Percentiles rank a stretch among this genome's conserved stretches.
These are phyloP conservation scores for Triticum turgidum DNA, from an alignment of 176 grass and related monocot species.

Conservation along the genomic window DNA sequence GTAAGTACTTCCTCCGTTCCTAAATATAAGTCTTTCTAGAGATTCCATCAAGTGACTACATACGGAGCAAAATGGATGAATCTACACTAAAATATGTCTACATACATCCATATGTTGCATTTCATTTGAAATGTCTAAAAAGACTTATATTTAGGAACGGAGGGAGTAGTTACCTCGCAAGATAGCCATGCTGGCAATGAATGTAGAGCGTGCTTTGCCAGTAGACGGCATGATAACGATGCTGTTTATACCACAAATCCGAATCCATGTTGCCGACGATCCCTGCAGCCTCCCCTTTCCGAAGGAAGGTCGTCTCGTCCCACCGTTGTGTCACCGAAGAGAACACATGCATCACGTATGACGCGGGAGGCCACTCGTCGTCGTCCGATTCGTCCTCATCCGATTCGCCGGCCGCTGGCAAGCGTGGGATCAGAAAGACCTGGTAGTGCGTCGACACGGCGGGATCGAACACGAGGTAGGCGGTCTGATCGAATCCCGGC, in stretches of 20 bases:
- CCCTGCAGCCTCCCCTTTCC: background rate
- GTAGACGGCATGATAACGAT: background rate
- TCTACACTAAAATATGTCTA: too few species aligned
- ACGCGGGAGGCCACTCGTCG: background rate
- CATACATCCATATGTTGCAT: too few species aligned
- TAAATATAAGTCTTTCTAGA: too few species aligned
- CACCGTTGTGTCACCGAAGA: background rate
- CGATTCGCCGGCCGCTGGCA: background rate
- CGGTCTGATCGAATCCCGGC: background rate
- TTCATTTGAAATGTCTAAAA: too few species aligned
- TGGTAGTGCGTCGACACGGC: constrained; percentile 1
- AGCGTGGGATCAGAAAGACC: background rate
- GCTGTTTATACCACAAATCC: background rate
- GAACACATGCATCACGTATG: background rate
- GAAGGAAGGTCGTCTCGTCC: background rate
- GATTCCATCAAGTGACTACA: too few species aligned
- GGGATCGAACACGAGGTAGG: constrained; percentile 11
- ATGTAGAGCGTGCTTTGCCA: background rate
- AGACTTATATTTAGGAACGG: too few species aligned
- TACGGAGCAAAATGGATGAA: too few species aligned
- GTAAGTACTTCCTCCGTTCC: background rate
- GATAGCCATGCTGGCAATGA: background rate
- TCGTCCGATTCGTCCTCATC: background rate
- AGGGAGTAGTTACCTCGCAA: background rate
- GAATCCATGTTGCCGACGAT: background rate